Evolutionary conservation across 768 basidiomycete species (phyloP).

Genomic region (Tremella yokohamensis): DNA sequence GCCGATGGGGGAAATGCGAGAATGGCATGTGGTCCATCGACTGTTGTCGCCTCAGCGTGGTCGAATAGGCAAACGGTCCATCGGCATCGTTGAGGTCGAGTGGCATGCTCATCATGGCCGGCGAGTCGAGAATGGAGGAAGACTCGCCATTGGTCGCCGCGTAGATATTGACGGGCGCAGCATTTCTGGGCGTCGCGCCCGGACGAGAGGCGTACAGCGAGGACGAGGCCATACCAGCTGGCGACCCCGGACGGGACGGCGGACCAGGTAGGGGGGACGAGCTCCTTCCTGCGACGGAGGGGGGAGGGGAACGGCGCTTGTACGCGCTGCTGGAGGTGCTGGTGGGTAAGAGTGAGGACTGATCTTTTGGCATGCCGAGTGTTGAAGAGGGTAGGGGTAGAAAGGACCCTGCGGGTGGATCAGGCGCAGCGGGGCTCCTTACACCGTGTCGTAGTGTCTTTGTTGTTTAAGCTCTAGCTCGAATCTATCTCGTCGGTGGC

Average conservation of each 20-base stretch:
- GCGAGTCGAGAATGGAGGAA: constrained; percentile 1
- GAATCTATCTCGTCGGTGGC: no score
- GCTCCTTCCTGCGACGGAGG: constrained; percentile 7
- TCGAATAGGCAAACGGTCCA: constrained; percentile 42
- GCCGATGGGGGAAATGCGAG: constrained; percentile 1
- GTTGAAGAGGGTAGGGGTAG: no score
- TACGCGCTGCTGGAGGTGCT: constrained; percentile 7
- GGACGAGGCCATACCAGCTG: constrained; percentile 7
- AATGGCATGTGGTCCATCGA: constrained; percentile 11
- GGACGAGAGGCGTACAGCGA: constrained; percentile 5
- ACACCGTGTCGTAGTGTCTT: no score
- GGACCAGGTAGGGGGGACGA: constrained; percentile 19
- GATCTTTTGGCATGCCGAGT: no score
- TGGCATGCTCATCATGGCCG: constrained; percentile 5
- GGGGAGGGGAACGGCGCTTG: constrained; percentile 37
- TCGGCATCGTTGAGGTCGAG: neutral
- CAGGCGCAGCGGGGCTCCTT: no score
- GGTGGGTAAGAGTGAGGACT: no score
- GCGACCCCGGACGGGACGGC: constrained; percentile 7
- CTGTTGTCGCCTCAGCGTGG: constrained; percentile 36
- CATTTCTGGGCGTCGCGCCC: neutral
- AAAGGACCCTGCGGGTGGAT: no score
- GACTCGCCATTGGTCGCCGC: neutral
- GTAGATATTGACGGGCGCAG: neutral
- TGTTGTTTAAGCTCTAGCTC: no score